Base-by-base conservation (phyloP, 495 filamentous ascomycete genomes). In the Aspergillus cavernicola region DNA sequence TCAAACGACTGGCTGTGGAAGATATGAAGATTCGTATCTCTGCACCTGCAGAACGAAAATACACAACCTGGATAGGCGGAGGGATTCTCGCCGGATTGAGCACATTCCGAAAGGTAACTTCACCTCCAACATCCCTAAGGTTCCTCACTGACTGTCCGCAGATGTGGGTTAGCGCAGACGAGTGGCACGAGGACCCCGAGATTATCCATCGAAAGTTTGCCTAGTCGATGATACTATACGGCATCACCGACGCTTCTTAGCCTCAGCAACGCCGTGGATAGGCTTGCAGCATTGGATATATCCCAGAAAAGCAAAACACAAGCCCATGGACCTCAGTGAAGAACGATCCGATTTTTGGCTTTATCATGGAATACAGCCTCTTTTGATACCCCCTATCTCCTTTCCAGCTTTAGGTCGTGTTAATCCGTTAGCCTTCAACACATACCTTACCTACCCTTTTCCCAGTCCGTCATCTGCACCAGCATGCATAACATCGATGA, bases 11-110 rank as follows among this genome's bases (percentile, higher is more conserved):
- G 19, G 92, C 93, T 10, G 90, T 96, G 47, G 96, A 96, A 74
- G 93, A 99, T 63, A 99, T 96, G 95, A 85, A 90, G 61, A 97
- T 99, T 67, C 93, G 96, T 73, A 99, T 99, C 53, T 96, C 95
- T 69, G 93, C 93, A 20, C 93, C 93, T 50, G 90, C 95, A 2
- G 93, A 99, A 75, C 82, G 93, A 51, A 96, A 97, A 70, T 99
- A 97, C 72, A 96, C 88, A 52, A 97, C 89, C 22, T 99, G 93
- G 93, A 97, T 97, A 64, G 93, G 93, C 60, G 93, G 93, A 23
- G 96, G 93, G 64, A 99, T 99, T 75, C 75, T 99, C 51, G 93
- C 95, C 29, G 95, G 95, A 0, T 68, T 99, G 66, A 97, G 92
- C 74, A 97, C 93, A 23, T 99, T 99, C 72, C 85, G 90, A 76